A percentile compares a stretch with the other conserved stretches of the same genome.
Conservation (phyloP, 805 yeast species). For the Schwanniomyces polymorphus region DNA sequence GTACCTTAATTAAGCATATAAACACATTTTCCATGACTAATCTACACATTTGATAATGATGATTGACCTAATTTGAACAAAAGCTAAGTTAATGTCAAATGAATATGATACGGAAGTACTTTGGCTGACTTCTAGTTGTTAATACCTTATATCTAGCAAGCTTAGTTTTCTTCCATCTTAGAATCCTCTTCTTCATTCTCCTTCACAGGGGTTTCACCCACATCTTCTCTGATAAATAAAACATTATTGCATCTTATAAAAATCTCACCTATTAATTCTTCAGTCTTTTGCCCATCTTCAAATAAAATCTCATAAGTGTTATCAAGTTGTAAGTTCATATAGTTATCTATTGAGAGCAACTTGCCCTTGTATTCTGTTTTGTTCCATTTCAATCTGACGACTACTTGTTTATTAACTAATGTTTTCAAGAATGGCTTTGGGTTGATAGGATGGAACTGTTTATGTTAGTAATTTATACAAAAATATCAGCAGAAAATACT, state of each 20-base stretch:
- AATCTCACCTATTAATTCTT: slow-evolving; percentile 62
- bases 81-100: too few species aligned
- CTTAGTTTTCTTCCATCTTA: slow-evolving; percentile 3
- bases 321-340: slow-evolving; percentile 83
- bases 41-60: neutral
- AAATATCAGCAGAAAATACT: neutral
- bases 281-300: slow-evolving; percentile 37
- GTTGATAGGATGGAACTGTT: slow-evolving; percentile 61
- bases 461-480: neutral
- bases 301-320: slow-evolving; percentile 50
- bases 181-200: neutral
- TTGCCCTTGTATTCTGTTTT: slow-evolving; percentile 83
- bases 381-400: slow-evolving; percentile 87
- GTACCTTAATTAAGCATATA: neutral
- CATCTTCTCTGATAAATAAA: slow-evolving; percentile 60
- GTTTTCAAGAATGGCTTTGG: slow-evolving; percentile 90
- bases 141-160: too few species aligned
- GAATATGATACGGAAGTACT: too few species aligned
- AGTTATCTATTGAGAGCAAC: slow-evolving; percentile 79
- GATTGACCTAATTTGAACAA: too few species aligned
- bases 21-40: neutral
- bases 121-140: too few species aligned
- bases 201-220: neutral
- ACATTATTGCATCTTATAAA: slow-evolving; percentile 92
- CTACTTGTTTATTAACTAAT: slow-evolving; percentile 66